Base-by-base conservation (phyloP, 2,329 filamentous ascomycete species). In the Cytospora chrysosperma region DNA sequence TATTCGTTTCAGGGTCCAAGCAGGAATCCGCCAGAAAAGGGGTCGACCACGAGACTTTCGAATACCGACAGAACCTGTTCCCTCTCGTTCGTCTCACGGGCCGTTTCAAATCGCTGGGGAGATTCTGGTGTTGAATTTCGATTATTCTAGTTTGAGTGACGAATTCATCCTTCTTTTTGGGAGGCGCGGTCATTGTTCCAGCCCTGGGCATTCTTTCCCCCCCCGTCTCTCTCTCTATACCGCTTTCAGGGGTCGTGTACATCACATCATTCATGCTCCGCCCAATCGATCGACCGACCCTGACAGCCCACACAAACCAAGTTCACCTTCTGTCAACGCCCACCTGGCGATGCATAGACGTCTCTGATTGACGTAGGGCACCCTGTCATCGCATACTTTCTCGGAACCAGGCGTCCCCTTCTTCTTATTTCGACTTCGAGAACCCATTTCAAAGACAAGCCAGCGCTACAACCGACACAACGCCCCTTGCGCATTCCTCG, bases 251-350 rank as follows among this genome's bases (percentile, higher is more conserved):
- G 61, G 47, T 43, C 15, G 52, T 58, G 34, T 58, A 28, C 61
- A 61, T 61, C 59, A 28, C 61, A 61, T 61, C 59, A 53, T 63
- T 65, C 24, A 57, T 60, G 64, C 61, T 37, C 56, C 61, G 51
- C 59, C 26, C n/a, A 21, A 26, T 52, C 51, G 30, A 52, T 50
- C 32, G 6, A 54, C 4, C 57, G 61, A 51, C 47, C 57, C 60
- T 47, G 49, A 57, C 61, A 56, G 32, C 56, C 24, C 17, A 32
- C 17, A 32, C 51, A 37, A 52, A 49, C 53, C 59, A 37, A 55
- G 34, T 63, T 49, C 56, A 32, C 59, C 24, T 40, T 47, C 30
- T 43, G 28, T 61, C 49, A 56, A 50, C 53, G 24, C 51, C 17
- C 26, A 55, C 52, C 58, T 50, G 61, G 34, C 55, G 37, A 50